phyloP scores from a whole-genome alignment of 2,329 filamentous ascomycete species.

The Thielaviopsis euricoi region DNA sequence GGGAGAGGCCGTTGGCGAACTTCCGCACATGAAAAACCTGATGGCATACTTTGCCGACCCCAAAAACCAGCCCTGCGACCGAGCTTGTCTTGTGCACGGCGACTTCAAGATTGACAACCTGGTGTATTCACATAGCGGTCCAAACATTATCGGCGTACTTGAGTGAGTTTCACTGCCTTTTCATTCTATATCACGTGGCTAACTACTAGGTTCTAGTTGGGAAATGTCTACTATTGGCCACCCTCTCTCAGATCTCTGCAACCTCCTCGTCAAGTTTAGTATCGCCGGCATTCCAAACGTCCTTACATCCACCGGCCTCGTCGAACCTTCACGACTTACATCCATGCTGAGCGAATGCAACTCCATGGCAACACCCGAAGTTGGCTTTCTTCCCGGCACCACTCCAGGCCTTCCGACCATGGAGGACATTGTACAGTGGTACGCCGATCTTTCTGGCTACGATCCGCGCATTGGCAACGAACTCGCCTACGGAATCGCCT shows the following conservation, averaged over 20 bases:
- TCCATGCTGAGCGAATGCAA: slow-evolving; percentile 13
- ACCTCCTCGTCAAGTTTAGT: slow-evolving; percentile 39
- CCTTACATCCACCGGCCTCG: slow-evolving; percentile 10
- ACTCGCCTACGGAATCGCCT: slow-evolving; percentile 44
- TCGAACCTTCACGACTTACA: slow-evolving; percentile 13
- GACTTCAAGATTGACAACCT: slow-evolving; percentile 94
- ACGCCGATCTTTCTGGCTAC: slow-evolving; percentile 44
- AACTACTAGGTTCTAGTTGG: slow-evolving; percentile 41
- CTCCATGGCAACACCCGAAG: slow-evolving; percentile 14
- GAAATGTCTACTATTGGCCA: slow-evolving; percentile 98
- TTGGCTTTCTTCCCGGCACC: slow-evolving; percentile 42
- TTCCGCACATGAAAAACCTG: slow-evolving; percentile 72
- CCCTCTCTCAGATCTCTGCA: slow-evolving; percentile 77
- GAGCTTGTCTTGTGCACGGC: slow-evolving; percentile 70
- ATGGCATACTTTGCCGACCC: slow-evolving; percentile 60
- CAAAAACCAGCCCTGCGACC: slow-evolving; percentile 55
- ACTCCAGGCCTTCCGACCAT: slow-evolving; percentile 45
- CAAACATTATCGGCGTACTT: slow-evolving; percentile 77
- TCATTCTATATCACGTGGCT: background rate
- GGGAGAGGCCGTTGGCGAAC: slow-evolving; percentile 55
- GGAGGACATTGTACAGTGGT: slow-evolving; percentile 26
- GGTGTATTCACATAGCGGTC: slow-evolving; percentile 77
- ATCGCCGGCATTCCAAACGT: slow-evolving; percentile 17
- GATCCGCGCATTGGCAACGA: slow-evolving; percentile 39
- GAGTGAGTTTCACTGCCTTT: slow-evolving; percentile 37